phyloP scores from a whole-genome alignment of 2,329 filamentous ascomycete genomes.

The Aureobasidium musti region DNA sequence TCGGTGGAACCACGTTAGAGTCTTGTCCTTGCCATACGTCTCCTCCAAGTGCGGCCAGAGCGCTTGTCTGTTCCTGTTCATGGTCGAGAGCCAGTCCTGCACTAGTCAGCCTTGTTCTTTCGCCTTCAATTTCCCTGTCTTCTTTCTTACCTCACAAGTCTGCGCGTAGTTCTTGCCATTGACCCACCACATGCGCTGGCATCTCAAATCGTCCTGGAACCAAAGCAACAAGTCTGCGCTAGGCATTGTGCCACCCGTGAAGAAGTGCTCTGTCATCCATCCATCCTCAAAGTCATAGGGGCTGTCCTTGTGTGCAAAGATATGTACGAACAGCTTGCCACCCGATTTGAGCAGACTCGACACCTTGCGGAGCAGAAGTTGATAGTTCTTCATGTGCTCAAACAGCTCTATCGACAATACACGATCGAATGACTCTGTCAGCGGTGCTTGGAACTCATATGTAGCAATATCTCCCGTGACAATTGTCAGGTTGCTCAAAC shows the following conservation, averaged over 20 bases:
- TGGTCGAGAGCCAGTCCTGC: conserved; percentile 63
- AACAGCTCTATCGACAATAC: conserved; percentile 71
- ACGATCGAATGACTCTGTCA: conserved; percentile 57
- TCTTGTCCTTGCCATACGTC: conserved; percentile 64
- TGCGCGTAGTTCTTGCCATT: conserved; percentile 67
- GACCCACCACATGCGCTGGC: conserved; percentile 70
- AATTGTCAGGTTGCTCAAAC: conserved; percentile 61
- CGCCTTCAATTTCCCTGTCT: neutral
- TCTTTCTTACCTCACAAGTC: conserved; percentile 60
- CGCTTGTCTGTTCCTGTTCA: conserved; percentile 59
- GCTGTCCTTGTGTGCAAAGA: conserved; percentile 64
- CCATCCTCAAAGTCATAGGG: conserved; percentile 71
- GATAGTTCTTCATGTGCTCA: conserved; percentile 77
- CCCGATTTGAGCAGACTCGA: conserved; percentile 59
- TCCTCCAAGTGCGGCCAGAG: conserved; percentile 66
- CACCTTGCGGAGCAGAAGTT: conserved; percentile 66
- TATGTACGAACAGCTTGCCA: conserved; percentile 70
- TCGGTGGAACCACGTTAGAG: conserved; percentile 65
- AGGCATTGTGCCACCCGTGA: conserved; percentile 72
- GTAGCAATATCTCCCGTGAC: conserved; percentile 68
- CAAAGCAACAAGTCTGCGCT: conserved; percentile 66
- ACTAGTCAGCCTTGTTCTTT: conserved; percentile 21
- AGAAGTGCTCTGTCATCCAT: conserved; percentile 75
- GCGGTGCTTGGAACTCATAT: conserved; percentile 58
- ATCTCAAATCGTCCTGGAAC: conserved; percentile 63